These are phyloP conservation scores for Cordyceps sp. DNA, from an alignment of 2,329 filamentous ascomycete genomes.

Conservation along the genomic window DNA sequence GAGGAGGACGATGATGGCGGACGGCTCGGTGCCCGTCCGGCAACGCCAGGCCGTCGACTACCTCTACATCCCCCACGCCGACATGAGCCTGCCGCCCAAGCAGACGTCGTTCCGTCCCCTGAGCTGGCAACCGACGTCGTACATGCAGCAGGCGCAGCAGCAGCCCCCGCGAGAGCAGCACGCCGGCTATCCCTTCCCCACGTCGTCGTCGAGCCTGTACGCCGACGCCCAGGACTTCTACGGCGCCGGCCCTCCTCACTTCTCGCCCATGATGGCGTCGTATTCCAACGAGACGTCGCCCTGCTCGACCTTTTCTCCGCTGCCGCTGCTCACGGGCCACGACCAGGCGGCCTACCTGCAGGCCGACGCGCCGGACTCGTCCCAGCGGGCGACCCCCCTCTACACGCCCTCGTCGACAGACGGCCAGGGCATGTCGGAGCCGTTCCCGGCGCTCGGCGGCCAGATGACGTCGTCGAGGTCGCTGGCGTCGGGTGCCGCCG, in stretches of 20 bases:
- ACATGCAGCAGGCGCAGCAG: conserved; percentile 21
- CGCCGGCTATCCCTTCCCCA: conserved; percentile 19
- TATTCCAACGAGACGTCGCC: conserved; percentile 45
- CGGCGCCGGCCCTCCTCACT: conserved; percentile 20
- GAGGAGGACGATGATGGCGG: conserved; percentile 39
- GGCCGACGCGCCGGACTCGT: conserved; percentile 19
- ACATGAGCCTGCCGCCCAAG: too few relatives aligned
- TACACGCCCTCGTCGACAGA: conserved; percentile 9
- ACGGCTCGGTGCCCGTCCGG: conserved; percentile 25
- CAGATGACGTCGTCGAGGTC: conserved; percentile 4
- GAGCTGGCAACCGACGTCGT: conserved; percentile 60
- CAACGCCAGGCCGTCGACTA: conserved; percentile 29
- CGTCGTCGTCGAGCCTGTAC: conserved; percentile 16
- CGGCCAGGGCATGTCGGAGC: conserved; percentile 10
- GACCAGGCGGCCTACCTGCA: conserved; percentile 22
- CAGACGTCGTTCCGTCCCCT: conserved; percentile 14
- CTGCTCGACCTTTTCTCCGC: conserved; percentile 33
- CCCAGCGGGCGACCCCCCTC: conserved; percentile 12
- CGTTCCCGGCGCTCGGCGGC: conserved; percentile 10
- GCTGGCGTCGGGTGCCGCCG: conserved; percentile 10
- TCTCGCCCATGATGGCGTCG: conserved; percentile 33
- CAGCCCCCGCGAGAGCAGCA: too few relatives aligned
- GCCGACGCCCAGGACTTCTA: conserved; percentile 25
- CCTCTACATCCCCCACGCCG: conserved; percentile 3
- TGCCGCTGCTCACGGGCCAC: conserved; percentile 24